A percentile compares a stretch with the other conserved stretches of the same genome.
phyloP scores from a whole-genome alignment of 2,329 filamentous ascomycete species.

The Grosmannia clavigera region DNA sequence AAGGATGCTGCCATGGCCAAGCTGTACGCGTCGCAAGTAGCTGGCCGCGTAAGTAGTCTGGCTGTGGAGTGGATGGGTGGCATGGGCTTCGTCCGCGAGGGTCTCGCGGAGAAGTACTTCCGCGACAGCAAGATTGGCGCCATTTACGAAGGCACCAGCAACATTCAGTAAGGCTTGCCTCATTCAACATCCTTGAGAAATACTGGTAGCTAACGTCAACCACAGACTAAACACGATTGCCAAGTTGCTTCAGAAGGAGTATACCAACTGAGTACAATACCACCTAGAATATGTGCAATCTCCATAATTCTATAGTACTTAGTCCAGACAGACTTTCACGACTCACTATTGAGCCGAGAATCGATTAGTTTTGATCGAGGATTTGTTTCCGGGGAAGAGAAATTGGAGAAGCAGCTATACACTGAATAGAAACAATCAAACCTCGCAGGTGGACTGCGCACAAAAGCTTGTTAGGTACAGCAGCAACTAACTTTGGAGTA shows the following conservation, averaged over 20 bases:
- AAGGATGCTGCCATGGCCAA: constrained; percentile 97
- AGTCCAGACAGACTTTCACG: no score
- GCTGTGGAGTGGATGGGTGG: constrained; percentile 99
- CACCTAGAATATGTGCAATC: not conserved
- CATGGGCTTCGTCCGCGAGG: constrained; percentile 96
- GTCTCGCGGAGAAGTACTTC: constrained; percentile 95
- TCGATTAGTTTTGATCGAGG: no score
- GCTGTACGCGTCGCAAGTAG: constrained; percentile 86
- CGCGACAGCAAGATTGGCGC: constrained; percentile 97
- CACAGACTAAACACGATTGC: constrained; percentile 49
- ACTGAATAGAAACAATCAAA: no score
- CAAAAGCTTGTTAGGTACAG: no score
- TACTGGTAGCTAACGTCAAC: not conserved
- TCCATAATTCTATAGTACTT: no score
- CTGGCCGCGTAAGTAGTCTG: constrained; percentile 68
- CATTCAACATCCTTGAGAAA: not conserved
- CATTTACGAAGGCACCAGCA: constrained; percentile 88
- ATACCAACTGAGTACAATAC: constrained; percentile 25
- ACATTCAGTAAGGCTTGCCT: constrained; percentile 45
- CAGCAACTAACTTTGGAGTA: no score
- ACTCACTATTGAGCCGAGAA: no score
- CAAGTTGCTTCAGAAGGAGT: constrained; percentile 50
- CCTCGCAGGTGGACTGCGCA: no score
- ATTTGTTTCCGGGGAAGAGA: no score
- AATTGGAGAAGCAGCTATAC: no score